Conservation (phyloP, 441 rosid species). For the Adansonia rubrostipa region DNA sequence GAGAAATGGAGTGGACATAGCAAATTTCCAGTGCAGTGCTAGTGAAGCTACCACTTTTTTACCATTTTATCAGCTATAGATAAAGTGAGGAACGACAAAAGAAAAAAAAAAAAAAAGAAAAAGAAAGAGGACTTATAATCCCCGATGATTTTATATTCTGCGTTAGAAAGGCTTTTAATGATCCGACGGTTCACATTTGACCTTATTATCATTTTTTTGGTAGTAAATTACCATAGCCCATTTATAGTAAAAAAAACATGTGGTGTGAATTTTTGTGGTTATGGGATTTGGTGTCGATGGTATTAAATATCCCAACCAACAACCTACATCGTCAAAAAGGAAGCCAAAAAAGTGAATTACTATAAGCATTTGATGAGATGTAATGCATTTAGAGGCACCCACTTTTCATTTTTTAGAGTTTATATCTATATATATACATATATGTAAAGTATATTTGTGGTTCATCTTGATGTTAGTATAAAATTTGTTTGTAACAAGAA, state of each 20-base stretch:
- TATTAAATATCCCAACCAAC: too few relatives aligned
- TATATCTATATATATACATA: too few relatives aligned
- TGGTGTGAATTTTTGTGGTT: too few relatives aligned
- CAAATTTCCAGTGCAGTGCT: slow-evolving; percentile 27
- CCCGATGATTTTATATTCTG: neutral
- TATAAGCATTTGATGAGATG: too few relatives aligned
- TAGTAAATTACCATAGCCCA: neutral
- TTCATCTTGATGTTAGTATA: neutral
- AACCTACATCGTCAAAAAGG: too few relatives aligned
- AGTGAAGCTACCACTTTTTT: neutral
- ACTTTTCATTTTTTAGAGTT: too few relatives aligned
- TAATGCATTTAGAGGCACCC: too few relatives aligned
- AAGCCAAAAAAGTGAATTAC: too few relatives aligned
- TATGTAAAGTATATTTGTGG: too few relatives aligned
- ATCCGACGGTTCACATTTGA: slow-evolving; percentile 8
- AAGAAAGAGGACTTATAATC: neutral
- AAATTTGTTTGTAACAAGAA: neutral
- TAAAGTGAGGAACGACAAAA: neutral
- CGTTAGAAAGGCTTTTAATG: neutral
- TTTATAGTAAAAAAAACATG: too few relatives aligned
- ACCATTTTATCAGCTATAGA: slow-evolving; percentile 22
- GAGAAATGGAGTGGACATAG: slow-evolving; percentile 28
- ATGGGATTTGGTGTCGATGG: too few relatives aligned
- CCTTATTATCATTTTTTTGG: neutral
- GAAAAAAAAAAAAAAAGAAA: neutral